Evolutionary conservation across 306 rosid species (phyloP).

Genomic region (Gillenia trifoliata): DNA sequence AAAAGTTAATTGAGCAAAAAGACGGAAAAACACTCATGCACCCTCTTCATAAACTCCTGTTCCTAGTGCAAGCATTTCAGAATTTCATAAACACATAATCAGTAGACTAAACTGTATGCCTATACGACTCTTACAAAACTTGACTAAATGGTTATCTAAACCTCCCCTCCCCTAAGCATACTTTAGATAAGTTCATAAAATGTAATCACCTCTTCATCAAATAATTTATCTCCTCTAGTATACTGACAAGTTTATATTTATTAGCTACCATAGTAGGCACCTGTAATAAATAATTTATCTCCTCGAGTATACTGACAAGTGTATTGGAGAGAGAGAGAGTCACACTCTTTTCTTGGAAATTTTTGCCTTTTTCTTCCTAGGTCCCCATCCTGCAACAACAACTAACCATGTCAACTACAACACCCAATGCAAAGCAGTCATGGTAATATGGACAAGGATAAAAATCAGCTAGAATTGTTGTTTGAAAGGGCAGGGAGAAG

Average conservation of each 20-base stretch:
- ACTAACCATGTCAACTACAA: constrained; percentile 14
- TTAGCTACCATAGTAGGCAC: background rate
- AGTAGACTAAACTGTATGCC: background rate
- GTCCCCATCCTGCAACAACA: constrained; percentile 50
- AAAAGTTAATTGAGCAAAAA: no score
- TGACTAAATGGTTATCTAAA: background rate
- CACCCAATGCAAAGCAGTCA: constrained; percentile 20
- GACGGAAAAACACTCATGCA: background rate
- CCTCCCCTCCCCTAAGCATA: background rate
- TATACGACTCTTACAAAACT: background rate
- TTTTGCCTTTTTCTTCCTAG: constrained; percentile 40
- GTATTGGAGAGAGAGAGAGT: no score
- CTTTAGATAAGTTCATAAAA: no score
- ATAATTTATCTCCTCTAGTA: background rate
- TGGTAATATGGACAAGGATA: background rate
- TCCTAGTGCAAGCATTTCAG: no score
- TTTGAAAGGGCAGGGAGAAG: constrained; percentile 7
- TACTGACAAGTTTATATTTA: background rate
- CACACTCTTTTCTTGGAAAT: constrained; percentile 21
- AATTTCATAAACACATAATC: background rate
- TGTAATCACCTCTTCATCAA: background rate
- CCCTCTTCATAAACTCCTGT: no score
- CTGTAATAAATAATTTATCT: no score
- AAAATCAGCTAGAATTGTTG: constrained; percentile 6
- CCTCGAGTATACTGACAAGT: no score